Percentiles rank a stretch among this genome's conserved stretches.
Conservation (phyloP, 768 basidiomycete species). For the Myochromella boudieri region DNA sequence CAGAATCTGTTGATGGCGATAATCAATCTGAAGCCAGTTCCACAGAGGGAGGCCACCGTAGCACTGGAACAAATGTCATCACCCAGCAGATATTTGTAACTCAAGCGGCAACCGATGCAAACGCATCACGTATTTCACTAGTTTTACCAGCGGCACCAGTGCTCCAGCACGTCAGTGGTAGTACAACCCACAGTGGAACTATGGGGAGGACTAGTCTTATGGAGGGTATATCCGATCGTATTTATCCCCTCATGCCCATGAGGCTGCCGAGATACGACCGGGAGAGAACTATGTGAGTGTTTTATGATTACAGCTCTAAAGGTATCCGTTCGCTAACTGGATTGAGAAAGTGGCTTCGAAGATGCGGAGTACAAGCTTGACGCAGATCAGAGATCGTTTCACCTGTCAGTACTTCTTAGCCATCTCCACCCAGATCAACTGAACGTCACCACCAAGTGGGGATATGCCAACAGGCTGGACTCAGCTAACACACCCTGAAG, state of each 20-base stretch:
- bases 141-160: constrained; percentile 1
- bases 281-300: not conserved
- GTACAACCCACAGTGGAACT: not conserved
- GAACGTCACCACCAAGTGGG: not conserved
- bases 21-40: too few species aligned
- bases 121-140: constrained; percentile 2
- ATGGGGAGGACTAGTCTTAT: not conserved
- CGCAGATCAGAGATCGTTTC: constrained; percentile 1
- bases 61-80: too few species aligned
- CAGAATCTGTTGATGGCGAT: too few species aligned
- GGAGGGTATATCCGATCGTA: not conserved
- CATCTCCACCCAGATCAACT: not conserved
- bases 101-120: not conserved
- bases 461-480: constrained; percentile 9
- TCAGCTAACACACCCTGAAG: constrained; percentile 9
- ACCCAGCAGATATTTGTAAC: too few species aligned
- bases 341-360: not conserved
- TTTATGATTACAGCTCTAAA: not conserved
- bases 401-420: not conserved
- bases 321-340: too few species aligned
- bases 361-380: not conserved
- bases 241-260: constrained; percentile 6
- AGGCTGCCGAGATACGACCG: constrained; percentile 1
- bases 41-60: too few species aligned
- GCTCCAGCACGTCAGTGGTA: not conserved